A percentile compares a stretch with the other conserved stretches of the same genome.
These are phyloP conservation scores for Adenanthera pavonina DNA, from an alignment of 306 rosid species.

Conservation along the genomic window DNA sequence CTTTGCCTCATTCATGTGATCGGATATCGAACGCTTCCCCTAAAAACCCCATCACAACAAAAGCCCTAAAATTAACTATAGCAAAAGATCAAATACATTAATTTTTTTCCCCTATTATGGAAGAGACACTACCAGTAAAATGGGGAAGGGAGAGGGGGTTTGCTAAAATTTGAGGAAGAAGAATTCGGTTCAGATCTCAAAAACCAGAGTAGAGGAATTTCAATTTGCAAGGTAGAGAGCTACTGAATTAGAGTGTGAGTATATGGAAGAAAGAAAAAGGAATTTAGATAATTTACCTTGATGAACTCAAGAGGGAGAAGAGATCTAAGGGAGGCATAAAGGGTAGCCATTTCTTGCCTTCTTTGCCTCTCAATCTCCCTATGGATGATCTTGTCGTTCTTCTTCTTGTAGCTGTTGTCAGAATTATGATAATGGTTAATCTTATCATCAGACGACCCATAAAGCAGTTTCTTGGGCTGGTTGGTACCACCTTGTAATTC, in stretches of 20 bases:
- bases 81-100: background rate
- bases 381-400: conserved; percentile 51
- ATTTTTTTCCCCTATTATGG: background rate
- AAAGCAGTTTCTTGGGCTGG: conserved; percentile 35
- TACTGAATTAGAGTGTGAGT: background rate
- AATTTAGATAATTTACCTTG: conserved; percentile 41
- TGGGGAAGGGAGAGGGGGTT: background rate
- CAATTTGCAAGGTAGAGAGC: background rate
- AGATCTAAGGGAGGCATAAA: conserved; percentile 66
- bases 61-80: conserved; percentile 37
- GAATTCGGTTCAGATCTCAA: background rate
- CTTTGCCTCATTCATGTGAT: conserved; percentile 69
- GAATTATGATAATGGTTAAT: conserved; percentile 12
- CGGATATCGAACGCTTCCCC: conserved; percentile 83
- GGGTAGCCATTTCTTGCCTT: conserved; percentile 77
- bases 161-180: background rate
- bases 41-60: conserved; percentile 15
- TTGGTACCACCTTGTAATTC: background rate
- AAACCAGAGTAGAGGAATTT: background rate
- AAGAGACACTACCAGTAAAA: background rate
- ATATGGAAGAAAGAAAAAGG: background rate
- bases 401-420: conserved; percentile 38
- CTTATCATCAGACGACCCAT: background rate
- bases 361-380: conserved; percentile 72
- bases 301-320: conserved; percentile 57